A percentile compares a stretch with the other conserved stretches of the same genome.
Conservation (phyloP, 2,329 filamentous ascomycete genomes). For the Hymenoscyphus salicellus region DNA sequence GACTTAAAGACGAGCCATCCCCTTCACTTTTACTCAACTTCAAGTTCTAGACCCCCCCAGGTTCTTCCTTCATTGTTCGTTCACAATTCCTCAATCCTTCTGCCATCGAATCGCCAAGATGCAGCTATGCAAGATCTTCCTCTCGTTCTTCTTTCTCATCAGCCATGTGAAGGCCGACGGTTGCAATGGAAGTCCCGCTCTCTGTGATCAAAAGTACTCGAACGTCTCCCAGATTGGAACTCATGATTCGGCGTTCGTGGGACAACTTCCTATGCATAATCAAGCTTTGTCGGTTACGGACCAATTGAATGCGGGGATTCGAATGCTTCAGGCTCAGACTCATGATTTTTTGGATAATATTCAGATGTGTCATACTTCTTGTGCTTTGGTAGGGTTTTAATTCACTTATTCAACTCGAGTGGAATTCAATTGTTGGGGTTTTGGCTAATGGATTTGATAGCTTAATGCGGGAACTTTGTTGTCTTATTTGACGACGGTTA, state of each 20-base stretch:
- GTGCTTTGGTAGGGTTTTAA: slow-evolving; percentile 30
- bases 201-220: slow-evolving; percentile 71
- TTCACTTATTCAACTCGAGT: neutral
- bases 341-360: slow-evolving; percentile 23
- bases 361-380: slow-evolving; percentile 56
- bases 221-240: slow-evolving; percentile 72
- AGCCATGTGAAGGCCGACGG: neutral
- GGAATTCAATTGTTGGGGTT: neutral
- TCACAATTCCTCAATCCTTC: neutral
- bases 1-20: neutral
- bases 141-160: slow-evolving; percentile 5
- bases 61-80: neutral
- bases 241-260: slow-evolving; percentile 53
- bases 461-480: slow-evolving; percentile 53
- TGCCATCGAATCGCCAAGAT: neutral
- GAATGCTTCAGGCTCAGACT: slow-evolving; percentile 62
- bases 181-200: slow-evolving; percentile 76
- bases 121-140: neutral
- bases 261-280: slow-evolving; percentile 41
- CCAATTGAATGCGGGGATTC: slow-evolving; percentile 61
- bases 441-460: neutral
- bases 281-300: slow-evolving; percentile 57
- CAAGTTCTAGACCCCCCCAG: neutral
- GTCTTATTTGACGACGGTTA: slow-evolving; percentile 54
- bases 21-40: neutral